Evolutionary conservation across 164 flowering plant genomes (phyloP).

Genomic region (Vitis cinerea): DNA sequence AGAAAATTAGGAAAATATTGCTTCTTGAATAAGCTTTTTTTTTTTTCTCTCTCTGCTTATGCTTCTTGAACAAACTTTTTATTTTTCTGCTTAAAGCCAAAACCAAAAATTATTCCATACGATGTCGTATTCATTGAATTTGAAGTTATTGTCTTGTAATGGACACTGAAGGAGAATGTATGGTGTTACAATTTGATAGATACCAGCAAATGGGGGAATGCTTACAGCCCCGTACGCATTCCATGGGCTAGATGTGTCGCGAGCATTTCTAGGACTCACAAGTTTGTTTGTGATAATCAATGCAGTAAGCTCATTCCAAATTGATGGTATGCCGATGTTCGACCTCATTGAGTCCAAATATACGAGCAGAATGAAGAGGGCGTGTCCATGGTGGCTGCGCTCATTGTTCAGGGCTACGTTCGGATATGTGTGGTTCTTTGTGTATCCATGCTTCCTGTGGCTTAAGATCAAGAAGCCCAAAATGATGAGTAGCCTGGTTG

Average conservation of each 20-base stretch:
- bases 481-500: conserved; percentile 43
- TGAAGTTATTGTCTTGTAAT: too few species aligned
- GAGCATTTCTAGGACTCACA: conserved; percentile 44
- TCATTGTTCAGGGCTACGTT: conserved; percentile 25
- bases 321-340: conserved; percentile 54
- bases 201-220: conserved; percentile 61
- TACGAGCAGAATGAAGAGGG: conserved; percentile 32
- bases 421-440: conserved; percentile 36
- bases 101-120: too few species aligned
- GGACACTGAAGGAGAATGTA: too few species aligned
- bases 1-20: too few species aligned
- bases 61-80: too few species aligned
- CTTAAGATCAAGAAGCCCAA: conserved; percentile 60
- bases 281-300: conserved; percentile 43
- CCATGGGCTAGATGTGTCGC: conserved; percentile 50
- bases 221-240: conserved; percentile 39
- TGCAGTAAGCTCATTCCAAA: conserved; percentile 50
- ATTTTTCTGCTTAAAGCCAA: too few species aligned
- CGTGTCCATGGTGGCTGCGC: conserved; percentile 58
- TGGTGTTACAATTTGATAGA: conserved; percentile 34
- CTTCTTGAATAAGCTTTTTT: too few species aligned
- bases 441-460: conserved; percentile 90
- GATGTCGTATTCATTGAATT: too few species aligned
- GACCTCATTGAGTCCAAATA: conserved; percentile 40
- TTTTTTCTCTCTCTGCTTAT: too few species aligned